These are phyloP conservation scores for Hyaloscypha hepaticicola DNA, from an alignment of 495 filamentous ascomycete species.

Conservation along the genomic window DNA sequence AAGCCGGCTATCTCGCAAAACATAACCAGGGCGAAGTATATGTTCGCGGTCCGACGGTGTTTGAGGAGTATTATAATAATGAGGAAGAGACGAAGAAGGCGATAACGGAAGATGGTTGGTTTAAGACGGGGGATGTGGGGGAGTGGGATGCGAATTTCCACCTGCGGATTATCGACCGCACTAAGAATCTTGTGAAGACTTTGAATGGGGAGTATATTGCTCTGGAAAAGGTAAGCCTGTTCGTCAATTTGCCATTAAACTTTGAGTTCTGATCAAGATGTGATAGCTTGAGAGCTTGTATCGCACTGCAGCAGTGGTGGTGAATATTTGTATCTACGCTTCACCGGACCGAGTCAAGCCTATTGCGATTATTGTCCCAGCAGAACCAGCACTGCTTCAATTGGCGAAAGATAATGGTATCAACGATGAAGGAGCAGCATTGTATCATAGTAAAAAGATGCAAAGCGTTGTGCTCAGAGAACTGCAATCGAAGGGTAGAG, in stretches of 20 bases:
- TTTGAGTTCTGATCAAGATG: background rate
- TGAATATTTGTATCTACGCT: slow-evolving; percentile 94
- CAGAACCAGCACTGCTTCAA: slow-evolving; percentile 79
- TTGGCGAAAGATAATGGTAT: slow-evolving; percentile 72
- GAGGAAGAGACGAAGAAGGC: slow-evolving; percentile 75
- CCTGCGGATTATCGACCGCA: slow-evolving; percentile 85
- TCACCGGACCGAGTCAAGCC: slow-evolving; percentile 76
- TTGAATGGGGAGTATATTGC: slow-evolving; percentile 97
- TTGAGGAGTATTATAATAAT: slow-evolving; percentile 73
- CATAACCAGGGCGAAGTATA: slow-evolving; percentile 91
- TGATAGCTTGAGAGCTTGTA: slow-evolving; percentile 85
- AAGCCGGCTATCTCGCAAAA: slow-evolving; percentile 83
- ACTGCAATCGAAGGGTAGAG: slow-evolving; percentile 70
- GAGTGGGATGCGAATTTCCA: slow-evolving; percentile 81
- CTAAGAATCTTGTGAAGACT: slow-evolving; percentile 98
- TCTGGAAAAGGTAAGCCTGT: slow-evolving; percentile 66
- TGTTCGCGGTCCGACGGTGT: slow-evolving; percentile 78
- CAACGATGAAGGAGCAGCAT: slow-evolving; percentile 65
- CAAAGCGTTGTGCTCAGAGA: slow-evolving; percentile 72
- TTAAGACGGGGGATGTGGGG: slow-evolving; percentile 92
- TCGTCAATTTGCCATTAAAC: background rate
- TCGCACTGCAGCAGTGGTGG: slow-evolving; percentile 77
- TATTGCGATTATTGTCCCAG: slow-evolving; percentile 89
- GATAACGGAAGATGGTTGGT: slow-evolving; percentile 80
- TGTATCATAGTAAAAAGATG: slow-evolving; percentile 79